These are phyloP conservation scores for Carex myosuroides DNA, from an alignment of 176 grass and related monocot species.

Conservation along the genomic window DNA sequence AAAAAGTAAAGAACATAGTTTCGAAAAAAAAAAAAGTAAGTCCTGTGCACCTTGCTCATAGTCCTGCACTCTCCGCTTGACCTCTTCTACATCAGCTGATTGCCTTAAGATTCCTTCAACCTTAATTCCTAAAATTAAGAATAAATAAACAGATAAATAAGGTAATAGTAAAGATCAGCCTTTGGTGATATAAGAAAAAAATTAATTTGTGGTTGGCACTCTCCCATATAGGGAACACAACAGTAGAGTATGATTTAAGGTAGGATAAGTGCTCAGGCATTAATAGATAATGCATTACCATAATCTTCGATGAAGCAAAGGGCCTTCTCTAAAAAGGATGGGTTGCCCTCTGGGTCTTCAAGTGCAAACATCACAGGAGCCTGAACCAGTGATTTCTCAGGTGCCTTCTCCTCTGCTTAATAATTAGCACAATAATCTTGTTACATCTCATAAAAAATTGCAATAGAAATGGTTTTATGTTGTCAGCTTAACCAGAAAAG, in stretches of 20 bases:
- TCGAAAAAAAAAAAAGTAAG: background rate
- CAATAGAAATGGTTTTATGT: background rate
- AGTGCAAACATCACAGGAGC: constrained; percentile 67
- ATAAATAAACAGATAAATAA: background rate
- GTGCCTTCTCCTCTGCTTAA: constrained; percentile 42
- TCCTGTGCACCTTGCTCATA: constrained; percentile 84
- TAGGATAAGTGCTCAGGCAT: constrained; percentile 1
- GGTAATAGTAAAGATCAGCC: background rate
- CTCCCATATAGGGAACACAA: background rate
- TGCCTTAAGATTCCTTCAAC: constrained; percentile 94
- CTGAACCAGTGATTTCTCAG: constrained; percentile 50
- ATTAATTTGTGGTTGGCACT: background rate
- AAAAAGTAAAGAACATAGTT: constrained; percentile 11
- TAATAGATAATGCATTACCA: constrained; percentile 40
- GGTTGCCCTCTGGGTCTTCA: constrained; percentile 66
- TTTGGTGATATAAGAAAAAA: background rate
- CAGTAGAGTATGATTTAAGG: background rate
- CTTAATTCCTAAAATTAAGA: constrained; percentile 64
- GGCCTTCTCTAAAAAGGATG: constrained; percentile 95
- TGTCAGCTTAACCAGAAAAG: too few species aligned
- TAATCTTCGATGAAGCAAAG: constrained; percentile 89
- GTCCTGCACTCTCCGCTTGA: constrained; percentile 73
- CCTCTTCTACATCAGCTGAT: constrained; percentile 99
- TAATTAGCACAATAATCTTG: background rate
- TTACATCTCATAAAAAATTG: background rate